Percentiles rank a stretch among this genome's conserved stretches.
phyloP scores from a whole-genome alignment of 345 rosid species.

The Tarenaya hassleriana region DNA sequence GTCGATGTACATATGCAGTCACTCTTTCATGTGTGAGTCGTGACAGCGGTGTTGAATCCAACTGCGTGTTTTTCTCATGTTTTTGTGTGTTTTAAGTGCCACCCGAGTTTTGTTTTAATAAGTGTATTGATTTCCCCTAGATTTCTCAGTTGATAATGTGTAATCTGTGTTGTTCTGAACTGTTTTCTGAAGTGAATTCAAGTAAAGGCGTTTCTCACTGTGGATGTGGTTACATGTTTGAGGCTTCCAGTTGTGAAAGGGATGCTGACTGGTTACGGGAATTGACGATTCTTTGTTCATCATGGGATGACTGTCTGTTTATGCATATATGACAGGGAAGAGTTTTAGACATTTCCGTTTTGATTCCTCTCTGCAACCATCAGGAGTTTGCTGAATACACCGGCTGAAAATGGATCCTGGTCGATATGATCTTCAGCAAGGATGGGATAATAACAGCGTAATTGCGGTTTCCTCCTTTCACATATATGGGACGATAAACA shows the following conservation, averaged over 20 bases:
- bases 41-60: no score
- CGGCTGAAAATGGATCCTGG: constrained; percentile 68
- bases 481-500: constrained; percentile 78
- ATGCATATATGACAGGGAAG: constrained; percentile 67
- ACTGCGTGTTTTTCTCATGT: no score
- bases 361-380: constrained; percentile 35
- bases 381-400: constrained; percentile 41
- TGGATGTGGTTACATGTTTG: no score
- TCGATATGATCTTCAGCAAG: constrained; percentile 80
- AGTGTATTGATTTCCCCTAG: no score
- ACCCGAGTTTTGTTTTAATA: no score
- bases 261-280: constrained; percentile 35
- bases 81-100: no score
- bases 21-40: no score
- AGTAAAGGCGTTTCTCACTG: no score
- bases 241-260: constrained; percentile 34
- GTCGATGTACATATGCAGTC: no score
- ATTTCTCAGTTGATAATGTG: no score
- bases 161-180: no score
- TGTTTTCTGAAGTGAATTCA: no score
- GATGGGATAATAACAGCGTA: constrained; percentile 99
- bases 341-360: constrained; percentile 39
- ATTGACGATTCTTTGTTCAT: constrained; percentile 37
- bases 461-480: constrained; percentile 99
- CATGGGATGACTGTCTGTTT: constrained; percentile 56